Conservation (phyloP, 2,329 filamentous ascomycete genomes). For the Whalleya microplaca region DNA sequence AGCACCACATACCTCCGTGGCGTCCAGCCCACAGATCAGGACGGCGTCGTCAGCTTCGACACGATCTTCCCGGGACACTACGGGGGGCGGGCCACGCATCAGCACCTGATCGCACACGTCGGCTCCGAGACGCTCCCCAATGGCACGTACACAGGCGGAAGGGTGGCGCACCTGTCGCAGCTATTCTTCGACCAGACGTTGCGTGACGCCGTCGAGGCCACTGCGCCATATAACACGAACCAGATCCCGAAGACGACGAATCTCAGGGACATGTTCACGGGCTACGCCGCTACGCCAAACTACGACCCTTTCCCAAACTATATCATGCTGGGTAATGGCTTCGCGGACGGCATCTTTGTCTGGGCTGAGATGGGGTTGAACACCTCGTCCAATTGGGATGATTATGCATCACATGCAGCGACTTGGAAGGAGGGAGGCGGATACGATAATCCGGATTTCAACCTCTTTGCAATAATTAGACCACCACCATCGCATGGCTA, state of each 20-base stretch:
- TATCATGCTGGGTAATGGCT: conserved; percentile 30
- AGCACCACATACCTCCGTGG: conserved; percentile 53
- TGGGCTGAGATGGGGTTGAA: conserved; percentile 38
- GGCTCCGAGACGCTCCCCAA: conserved; percentile 40
- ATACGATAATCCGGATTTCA: conserved; percentile 36
- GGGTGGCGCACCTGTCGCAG: conserved; percentile 47
- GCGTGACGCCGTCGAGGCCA: conserved; percentile 41
- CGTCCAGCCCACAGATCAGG: conserved; percentile 48
- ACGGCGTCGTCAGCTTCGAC: conserved; percentile 53
- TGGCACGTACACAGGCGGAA: conserved; percentile 43
- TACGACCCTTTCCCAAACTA: conserved; percentile 58
- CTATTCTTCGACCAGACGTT: conserved; percentile 47
- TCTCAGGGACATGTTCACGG: conserved; percentile 34
- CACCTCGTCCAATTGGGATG: conserved; percentile 35
- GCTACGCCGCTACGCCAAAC: conserved; percentile 35
- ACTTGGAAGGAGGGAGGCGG: conserved; percentile 38
- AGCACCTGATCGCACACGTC: conserved; percentile 46
- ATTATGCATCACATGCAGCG: conserved; percentile 33
- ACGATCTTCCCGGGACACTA: conserved; percentile 52
- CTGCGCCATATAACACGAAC: conserved; percentile 44
- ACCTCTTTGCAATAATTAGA: conserved; percentile 28
- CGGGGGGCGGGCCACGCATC: conserved; percentile 44
- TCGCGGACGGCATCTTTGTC: conserved; percentile 32
- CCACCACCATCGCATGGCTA: conserved; percentile 35
- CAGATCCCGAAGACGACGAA: conserved; percentile 35